Base-by-base conservation (phyloP, 495 filamentous ascomycete species). In the Neurospora sp. region DNA sequence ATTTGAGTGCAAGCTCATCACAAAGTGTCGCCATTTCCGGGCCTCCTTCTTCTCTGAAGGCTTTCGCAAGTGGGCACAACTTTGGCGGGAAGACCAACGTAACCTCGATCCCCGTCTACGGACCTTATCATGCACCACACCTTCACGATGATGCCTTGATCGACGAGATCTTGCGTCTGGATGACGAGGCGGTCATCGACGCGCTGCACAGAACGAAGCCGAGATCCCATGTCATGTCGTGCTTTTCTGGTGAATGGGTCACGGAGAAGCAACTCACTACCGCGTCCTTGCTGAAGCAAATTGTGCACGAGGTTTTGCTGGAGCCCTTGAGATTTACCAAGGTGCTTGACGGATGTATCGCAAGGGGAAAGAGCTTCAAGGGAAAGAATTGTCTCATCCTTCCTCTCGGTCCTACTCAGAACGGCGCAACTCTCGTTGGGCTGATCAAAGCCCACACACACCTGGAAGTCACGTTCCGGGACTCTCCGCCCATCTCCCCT, bases 81-180 rank as follows among this genome's bases (percentile, higher is more conserved):
- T 82, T 91, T 37, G 84, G 86, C 70, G 80, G 86, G 70, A 90
- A 90, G 76, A 86, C 87, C 2, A 66, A 66, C 15, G 15, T 66
- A 66, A 85, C 87, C 6, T 86, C 86, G n/a, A 88, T 92, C 59
- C 89, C 92, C 0, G 89, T 96, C 28, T 90, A 92, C 75, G 93
- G 90, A 1, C 92, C 93, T 2, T 96, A 93, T 77, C 94, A 97
- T 82, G 92, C 93, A 15, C 76, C 85, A 1, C 92, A 96, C 79
- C 81, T 96, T 10, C 91, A 93, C 81, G 84, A 84, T 7, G 73
- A 83, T 19, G 83, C 83, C 17, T 88, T 94, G 75, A 83, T 92
- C 45, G 85, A 88, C 54, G 86, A 86, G 71, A 88, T 94, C 62
- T 76, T 94, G 36, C 75, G 77, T 5, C 78, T 86, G 37, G 75